Conservation (phyloP, 805 yeast species). For the Maudiozyma bulderi region DNA sequence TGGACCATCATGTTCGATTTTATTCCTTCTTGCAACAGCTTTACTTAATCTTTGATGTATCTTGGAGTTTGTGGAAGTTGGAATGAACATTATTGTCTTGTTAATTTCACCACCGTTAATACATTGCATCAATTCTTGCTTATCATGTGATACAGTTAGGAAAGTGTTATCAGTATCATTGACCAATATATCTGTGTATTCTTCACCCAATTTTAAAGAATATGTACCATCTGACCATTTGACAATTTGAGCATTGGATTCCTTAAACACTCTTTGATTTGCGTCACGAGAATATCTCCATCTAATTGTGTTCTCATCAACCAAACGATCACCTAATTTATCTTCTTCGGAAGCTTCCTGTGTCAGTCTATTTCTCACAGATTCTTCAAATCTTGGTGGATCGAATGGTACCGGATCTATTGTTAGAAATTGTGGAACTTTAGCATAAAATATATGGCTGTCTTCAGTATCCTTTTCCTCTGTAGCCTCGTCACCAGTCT, state of each 20-base stretch:
- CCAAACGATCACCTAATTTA: constrained; percentile 51
- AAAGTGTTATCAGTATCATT: constrained; percentile 62
- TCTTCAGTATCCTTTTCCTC: constrained; percentile 11
- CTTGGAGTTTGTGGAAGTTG: constrained; percentile 80
- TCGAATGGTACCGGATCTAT: constrained; percentile 86
- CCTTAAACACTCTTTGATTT: constrained; percentile 63
- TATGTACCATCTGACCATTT: constrained; percentile 92
- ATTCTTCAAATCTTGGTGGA: constrained; percentile 53
- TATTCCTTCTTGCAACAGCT: constrained; percentile 41
- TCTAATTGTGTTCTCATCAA: constrained; percentile 78
- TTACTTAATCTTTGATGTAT: constrained; percentile 74
- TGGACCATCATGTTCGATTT: constrained; percentile 29
- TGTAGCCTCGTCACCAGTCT: too few relatives aligned
- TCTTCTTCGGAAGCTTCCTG: constrained; percentile 33
- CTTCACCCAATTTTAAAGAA: constrained; percentile 80
- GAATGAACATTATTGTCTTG: constrained; percentile 66
- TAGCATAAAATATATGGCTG: constrained; percentile 39
- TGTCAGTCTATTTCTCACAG: constrained; percentile 31
- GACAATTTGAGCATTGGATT: constrained; percentile 80
- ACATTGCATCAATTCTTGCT: constrained; percentile 51
- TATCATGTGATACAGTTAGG: constrained; percentile 60
- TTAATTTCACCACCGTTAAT: constrained; percentile 57
- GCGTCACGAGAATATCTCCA: constrained; percentile 84
- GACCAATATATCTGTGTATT: constrained; percentile 68
- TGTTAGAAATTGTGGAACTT: constrained; percentile 73